phyloP scores from a whole-genome alignment of 495 filamentous ascomycete species.

The Cladorrhinum samala region DNA sequence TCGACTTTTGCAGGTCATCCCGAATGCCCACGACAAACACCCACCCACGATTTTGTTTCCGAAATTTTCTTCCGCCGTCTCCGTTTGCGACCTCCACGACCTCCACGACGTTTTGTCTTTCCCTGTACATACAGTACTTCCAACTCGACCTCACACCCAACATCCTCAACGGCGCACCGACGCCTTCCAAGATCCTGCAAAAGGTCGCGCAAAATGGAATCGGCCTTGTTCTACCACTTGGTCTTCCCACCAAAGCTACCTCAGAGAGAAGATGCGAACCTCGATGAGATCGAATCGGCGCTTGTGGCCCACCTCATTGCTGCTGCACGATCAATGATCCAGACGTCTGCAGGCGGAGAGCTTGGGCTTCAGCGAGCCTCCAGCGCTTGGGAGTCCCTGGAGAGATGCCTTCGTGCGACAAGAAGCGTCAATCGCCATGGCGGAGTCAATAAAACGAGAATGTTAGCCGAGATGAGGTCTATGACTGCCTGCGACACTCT shows the following conservation, averaged over 20 bases:
- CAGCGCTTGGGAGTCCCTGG: slow-evolving; percentile 26
- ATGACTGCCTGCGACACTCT: slow-evolving; percentile 28
- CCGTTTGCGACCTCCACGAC: too few species aligned
- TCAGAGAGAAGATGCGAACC: neutral
- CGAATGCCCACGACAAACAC: too few species aligned
- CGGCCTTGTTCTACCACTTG: neutral
- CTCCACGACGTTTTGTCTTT: too few species aligned
- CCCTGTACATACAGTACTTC: too few species aligned
- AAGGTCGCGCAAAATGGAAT: too few species aligned
- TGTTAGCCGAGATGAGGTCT: slow-evolving; percentile 30
- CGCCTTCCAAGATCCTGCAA: too few species aligned
- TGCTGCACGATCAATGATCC: slow-evolving; percentile 2
- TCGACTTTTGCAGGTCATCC: too few species aligned
- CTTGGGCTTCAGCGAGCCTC: neutral
- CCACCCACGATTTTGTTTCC: too few species aligned
- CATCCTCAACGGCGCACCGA: too few species aligned
- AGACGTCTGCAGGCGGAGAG: neutral
- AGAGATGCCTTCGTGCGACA: slow-evolving; percentile 28
- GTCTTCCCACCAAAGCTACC: neutral
- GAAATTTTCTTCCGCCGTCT: too few species aligned
- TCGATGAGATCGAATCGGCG: neutral
- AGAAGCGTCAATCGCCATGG: slow-evolving; percentile 27
- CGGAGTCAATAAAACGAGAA: slow-evolving; percentile 30
- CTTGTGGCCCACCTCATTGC: slow-evolving; percentile 9
- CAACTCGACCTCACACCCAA: too few species aligned